Base-by-base conservation (phyloP, 1,284 basidiomycete species). In the Pseudozyma flocculosa region DNA sequence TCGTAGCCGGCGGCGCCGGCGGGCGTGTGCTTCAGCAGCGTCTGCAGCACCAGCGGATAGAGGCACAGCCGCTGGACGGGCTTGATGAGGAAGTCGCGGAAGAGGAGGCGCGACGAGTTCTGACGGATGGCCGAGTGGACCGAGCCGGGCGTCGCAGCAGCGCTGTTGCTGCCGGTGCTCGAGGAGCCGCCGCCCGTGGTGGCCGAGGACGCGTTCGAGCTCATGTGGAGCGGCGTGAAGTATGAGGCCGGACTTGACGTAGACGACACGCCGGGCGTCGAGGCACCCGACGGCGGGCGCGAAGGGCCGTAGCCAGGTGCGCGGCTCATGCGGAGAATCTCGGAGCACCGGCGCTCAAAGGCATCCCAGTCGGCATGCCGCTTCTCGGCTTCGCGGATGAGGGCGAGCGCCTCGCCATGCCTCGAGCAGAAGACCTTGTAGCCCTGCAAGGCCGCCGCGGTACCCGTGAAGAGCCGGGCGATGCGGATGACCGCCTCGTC, bases 21-120 rank as follows among this genome's bases (percentile, higher is more conserved):
- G 15, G 37, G 29, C 18, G 24, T 54, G 54, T 75, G 57, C 54
- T 71, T 74, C 29, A 68, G 60, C 36, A 78, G 45, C 8, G 70
- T 75, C 41, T 74, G 68, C 30, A 78, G 57, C 2, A 76, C 61
- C 15, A 78, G 54, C 9, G 74, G 75, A 45, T 76, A 75, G 13
- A 78, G 55, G 41, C 73, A 76, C 17, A 78, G 66, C 5, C 75
- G 66, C 47, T 78, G 75, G 26, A 78, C 69, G 4, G 75, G 75
- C 63, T 78, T 78, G 54, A 78, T 72, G 45, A 78, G 62, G 45
- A 70, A 76, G 44, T 78, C 75, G 22, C 68, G 61, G 47, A 78
- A 73, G 13, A 68, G 57, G 21, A 78, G 54, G 11, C 72, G 65
- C 14, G 59, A 55, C 4, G 62, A 55, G 46, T 55, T 56, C 30